A percentile compares a stretch with the other conserved stretches of the same genome.
phyloP scores from a whole-genome alignment of 2,329 filamentous ascomycete species.

The Didymellaceae sp. region DNA sequence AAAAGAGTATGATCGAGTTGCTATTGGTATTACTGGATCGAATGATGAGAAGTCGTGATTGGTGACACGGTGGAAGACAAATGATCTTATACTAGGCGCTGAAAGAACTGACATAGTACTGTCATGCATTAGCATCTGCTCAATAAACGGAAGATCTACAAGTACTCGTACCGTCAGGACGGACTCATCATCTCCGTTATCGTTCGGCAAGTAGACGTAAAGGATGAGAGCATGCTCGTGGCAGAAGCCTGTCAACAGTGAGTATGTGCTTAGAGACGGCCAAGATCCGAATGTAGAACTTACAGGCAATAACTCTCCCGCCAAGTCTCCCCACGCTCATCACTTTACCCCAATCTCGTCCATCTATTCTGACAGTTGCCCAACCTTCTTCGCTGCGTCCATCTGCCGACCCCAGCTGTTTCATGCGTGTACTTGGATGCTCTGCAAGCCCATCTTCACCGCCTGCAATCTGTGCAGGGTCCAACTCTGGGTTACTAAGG shows the following conservation, averaged over 20 bases:
- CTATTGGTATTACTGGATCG: no score
- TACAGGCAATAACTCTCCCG: conserved; percentile 89
- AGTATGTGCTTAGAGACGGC: conserved; percentile 6
- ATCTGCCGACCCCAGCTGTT: conserved; percentile 60
- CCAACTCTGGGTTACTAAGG: conserved; percentile 85
- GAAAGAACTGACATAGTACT: conserved; percentile 67
- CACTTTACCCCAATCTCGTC: conserved; percentile 92
- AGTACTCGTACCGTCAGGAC: conserved; percentile 70
- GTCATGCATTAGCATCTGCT: not conserved
- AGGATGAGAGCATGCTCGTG: conserved; percentile 81
- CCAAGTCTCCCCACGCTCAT: conserved; percentile 89
- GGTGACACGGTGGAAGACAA: not conserved
- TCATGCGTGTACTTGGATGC: conserved; percentile 82
- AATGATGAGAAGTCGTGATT: conserved; percentile 18
- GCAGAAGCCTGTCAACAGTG: conserved; percentile 63
- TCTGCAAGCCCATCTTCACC: conserved; percentile 72
- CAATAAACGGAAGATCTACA: not conserved
- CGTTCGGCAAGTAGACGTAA: conserved; percentile 80
- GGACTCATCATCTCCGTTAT: conserved; percentile 72
- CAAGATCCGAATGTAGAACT: conserved; percentile 34
- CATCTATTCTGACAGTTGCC: conserved; percentile 90
- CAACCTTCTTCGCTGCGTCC: conserved; percentile 79
- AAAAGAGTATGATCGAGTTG: no score
- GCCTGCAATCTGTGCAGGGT: conserved; percentile 73
- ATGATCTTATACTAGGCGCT: conserved; percentile 43